Evolutionary conservation across 148 eudicot genomes (phyloP), one percentile per base, ranked within the genome.

Genomic region (Arctostaphylos glauca): DNA sequence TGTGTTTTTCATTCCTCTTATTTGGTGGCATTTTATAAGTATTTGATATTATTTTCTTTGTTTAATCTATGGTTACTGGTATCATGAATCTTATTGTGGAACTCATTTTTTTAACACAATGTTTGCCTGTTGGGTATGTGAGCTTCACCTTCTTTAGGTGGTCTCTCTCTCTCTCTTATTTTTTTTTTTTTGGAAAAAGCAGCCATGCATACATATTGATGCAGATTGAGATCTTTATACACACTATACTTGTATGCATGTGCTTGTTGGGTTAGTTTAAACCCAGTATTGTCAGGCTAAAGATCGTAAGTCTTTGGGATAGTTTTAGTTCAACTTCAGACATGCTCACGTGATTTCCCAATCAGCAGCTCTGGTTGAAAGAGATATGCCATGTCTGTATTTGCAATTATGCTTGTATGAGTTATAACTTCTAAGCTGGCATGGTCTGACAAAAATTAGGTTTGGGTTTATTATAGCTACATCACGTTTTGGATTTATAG

Each of bases 141-240:
- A 18, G 25, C 53, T 73, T 38, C 43, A 23, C 43, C 78, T 3
- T 52, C 31, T 6, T 76, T 52, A 12, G 55, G 79, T 52, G 46
- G 12, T 76, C 23, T 76, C 18, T 52, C n/a, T n/a, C n/a, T n/a
- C n/a, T n/a, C n/a, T n/a, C n/a, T n/a, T n/a, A n/a, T n/a, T n/a
- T 50, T 75, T 75, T 5, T 5, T 75, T 2, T 5, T 9, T 18
- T 5, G 25, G 31, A 52, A 46, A 68, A 46, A 18, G 25, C 49
- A 21, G 38, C 15, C 53, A 16, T 76, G 52, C 54, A 21, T 43
- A 21, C 46, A 16, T 81, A 49, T 9, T 81, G 58, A 15, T 18
- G 64, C 66, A 81, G 60, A 72, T 81, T 71, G 55, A 19, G 46
- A 46, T 46, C 6, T 73, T 72, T 52, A 73, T 18, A n/a, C 76